Base-by-base conservation (phyloP, 176 grass and related monocot species). In the Microstegium vimineum region DNA sequence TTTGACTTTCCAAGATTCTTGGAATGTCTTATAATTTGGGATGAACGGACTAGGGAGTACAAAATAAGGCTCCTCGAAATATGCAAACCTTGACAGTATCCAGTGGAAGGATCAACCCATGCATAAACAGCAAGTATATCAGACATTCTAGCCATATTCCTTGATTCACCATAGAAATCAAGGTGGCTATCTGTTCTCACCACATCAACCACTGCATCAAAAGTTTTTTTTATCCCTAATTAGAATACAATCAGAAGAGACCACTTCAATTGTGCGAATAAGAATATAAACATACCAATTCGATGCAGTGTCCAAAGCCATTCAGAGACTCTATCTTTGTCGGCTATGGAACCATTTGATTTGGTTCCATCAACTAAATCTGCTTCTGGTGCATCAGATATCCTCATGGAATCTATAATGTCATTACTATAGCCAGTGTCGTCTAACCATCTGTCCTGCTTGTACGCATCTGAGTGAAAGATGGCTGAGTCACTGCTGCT, bases 91-190 rank as follows among this genome's bases (percentile, higher is more conserved):
- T 98, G 96, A 70, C 96, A 98, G 69, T 98, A 98, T 73, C 96
- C 96, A 83, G 96, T 98, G 45, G 93, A 90, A 73, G 96, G 96
- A 89, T 98, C 96, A 89, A 93, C 82, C 96, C 92, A 98, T 88
- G 96, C 96, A 95, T 98, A 98, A 74, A 98, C 96, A 46, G 96
- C 96, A 72, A 98, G 89, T 91, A 98, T 98, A 91, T 98, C 96
- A 77, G 96, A 95, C 96, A 98, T 98, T 82, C 96, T 92, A 35
- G 96, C 96, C 90, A 95, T 98, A 84, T 98, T 98, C 88, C 88
- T 98, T 79, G 96, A 93, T 83, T 98, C 96, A 74, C 81, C 90
- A 78, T 93, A 98, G 78, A 98, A 98, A 66, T 98, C 86, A 73
- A 98, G 92, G 89, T 98, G 92, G 46, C 73, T 95, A 71, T 98